Percentiles rank a stretch among this genome's conserved stretches.
phyloP scores from a whole-genome alignment of 192 early-diverging fungal species.

The Coemansia sp. region DNA sequence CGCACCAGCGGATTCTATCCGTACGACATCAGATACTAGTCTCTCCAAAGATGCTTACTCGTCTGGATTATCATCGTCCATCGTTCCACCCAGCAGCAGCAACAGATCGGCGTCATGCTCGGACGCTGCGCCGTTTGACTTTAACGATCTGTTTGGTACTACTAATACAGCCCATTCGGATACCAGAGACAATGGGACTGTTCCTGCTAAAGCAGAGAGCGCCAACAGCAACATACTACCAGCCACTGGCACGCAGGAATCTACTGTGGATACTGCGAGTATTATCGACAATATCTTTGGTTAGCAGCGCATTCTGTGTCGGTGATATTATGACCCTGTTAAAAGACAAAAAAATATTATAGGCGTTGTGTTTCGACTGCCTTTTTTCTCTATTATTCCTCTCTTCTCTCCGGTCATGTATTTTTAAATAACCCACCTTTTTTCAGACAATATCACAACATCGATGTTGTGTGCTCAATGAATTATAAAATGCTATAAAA shows the following conservation, averaged over 20 bases:
- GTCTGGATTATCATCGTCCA: slow-evolving; percentile 4
- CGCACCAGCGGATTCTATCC: not conserved
- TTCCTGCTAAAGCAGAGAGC: not conserved
- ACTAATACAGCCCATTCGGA: not conserved
- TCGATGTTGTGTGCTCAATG: too few species aligned
- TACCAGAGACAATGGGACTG: not conserved
- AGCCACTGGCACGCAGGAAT: not conserved
- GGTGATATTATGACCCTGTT: too few species aligned
- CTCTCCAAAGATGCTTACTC: not conserved
- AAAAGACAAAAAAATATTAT: too few species aligned
- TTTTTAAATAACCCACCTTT: too few species aligned
- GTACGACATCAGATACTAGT: not conserved
- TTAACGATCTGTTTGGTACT: slow-evolving; percentile 25
- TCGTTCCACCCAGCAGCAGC: slow-evolving; percentile 11
- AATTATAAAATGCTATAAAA: too few species aligned
- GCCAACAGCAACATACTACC: not conserved
- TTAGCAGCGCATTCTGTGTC: not conserved
- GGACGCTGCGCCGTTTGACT: slow-evolving; percentile 21
- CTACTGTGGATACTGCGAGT: not conserved
- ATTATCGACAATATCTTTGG: slow-evolving; percentile 22
- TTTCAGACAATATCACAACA: too few species aligned
- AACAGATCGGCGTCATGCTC: slow-evolving; percentile 5
- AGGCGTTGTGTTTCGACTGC: too few species aligned
- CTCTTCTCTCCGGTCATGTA: too few species aligned
- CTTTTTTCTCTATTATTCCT: too few species aligned